phyloP scores from a whole-genome alignment of 306 rosid species.

The Sicyos baderoa region DNA sequence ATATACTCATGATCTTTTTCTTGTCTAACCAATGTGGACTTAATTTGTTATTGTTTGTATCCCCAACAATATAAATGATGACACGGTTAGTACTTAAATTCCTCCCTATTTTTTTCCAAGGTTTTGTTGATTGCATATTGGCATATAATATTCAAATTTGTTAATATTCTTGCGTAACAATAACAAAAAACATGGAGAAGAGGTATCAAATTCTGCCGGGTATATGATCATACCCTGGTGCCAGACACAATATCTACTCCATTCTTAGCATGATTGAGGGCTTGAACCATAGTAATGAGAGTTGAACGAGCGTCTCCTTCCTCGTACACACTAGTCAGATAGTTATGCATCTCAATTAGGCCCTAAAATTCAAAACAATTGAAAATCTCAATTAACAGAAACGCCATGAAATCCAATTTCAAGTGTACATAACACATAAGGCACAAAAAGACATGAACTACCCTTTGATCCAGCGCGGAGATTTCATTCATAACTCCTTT shows the following conservation, averaged over 20 bases:
- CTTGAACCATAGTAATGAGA: conserved; percentile 99
- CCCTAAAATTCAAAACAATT: conserved; percentile 41
- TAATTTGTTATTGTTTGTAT: no score
- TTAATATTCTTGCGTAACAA: background rate
- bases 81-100: background rate
- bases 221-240: conserved; percentile 53
- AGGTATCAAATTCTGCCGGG: background rate
- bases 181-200: background rate
- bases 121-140: conserved; percentile 4
- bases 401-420: background rate
- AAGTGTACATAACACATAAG: background rate
- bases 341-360: conserved; percentile 98
- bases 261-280: conserved; percentile 97
- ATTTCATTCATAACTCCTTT: conserved; percentile 99
- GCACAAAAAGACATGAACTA: conserved; percentile 14
- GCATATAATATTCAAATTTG: background rate
- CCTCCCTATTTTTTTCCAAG: background rate
- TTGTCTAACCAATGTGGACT: background rate
- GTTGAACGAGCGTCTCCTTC: conserved; percentile 99
- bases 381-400: conserved; percentile 3
- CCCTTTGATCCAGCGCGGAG: conserved; percentile 95
- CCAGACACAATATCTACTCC: conserved; percentile 99
- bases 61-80: background rate
- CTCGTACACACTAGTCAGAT: conserved; percentile 94
- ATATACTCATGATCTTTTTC: background rate